These are phyloP conservation scores for Sphagnum magellanicum DNA, from an alignment of 228 moss, liverwort and hornwort species.

Conservation along the genomic window DNA sequence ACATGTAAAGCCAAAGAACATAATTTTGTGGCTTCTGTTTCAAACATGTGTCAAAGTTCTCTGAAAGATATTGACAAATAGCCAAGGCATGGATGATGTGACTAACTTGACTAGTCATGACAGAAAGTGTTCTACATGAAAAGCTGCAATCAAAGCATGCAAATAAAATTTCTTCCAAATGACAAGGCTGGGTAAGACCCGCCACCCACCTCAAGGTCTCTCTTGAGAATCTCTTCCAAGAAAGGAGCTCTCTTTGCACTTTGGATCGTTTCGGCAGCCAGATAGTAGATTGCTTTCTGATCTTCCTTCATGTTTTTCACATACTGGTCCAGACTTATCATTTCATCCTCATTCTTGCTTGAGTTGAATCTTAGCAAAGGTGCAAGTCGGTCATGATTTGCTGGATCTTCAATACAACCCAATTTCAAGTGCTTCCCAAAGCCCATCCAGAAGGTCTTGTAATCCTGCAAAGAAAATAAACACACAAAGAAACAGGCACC, in stretches of 20 bases:
- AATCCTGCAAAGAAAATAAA: conserved; percentile 47
- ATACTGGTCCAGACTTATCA: conserved; percentile 75
- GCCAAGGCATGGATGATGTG: too few species aligned
- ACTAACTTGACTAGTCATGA: too few species aligned
- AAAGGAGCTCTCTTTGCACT: conserved; percentile 98
- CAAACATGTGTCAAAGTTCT: too few species aligned
- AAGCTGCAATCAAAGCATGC: too few species aligned
- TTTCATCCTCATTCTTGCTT: conserved; percentile 67
- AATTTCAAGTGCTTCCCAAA: conserved; percentile 90
- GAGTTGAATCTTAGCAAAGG: conserved; percentile 81
- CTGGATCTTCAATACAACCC: conserved; percentile 86
- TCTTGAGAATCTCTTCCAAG: conserved; percentile 72
- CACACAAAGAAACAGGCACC: not conserved
- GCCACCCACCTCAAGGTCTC: conserved; percentile 63
- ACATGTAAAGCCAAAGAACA: too few species aligned
- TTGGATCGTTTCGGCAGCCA: conserved; percentile 83
- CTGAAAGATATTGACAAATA: too few species aligned
- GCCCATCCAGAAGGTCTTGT: conserved; percentile 91
- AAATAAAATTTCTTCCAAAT: too few species aligned
- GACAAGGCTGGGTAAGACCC: not conserved
- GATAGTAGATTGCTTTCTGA: conserved; percentile 80
- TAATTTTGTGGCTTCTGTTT: too few species aligned
- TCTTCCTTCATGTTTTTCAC: conserved; percentile 71
- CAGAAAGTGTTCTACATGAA: too few species aligned
- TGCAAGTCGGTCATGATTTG: conserved; percentile 73